Evolutionary conservation across 352 stramenopile genomes (phyloP).

Genomic region (Peronospora farinosa): DNA sequence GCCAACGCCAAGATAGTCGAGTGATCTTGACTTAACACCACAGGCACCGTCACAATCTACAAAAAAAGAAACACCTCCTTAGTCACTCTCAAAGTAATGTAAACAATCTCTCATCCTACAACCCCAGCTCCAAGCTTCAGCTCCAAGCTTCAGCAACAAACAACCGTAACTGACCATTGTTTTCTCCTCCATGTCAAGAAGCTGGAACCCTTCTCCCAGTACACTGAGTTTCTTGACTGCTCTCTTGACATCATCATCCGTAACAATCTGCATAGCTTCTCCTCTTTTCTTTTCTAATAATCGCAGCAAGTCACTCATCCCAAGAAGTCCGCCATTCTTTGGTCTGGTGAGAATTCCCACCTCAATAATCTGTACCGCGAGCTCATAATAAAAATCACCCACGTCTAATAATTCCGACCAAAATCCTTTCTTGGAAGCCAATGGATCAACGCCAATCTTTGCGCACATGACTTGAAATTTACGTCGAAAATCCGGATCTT

Average conservation of each 20-base stretch:
- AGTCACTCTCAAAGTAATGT: not conserved
- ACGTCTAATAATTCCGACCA: constrained; percentile 96
- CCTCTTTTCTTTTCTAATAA: constrained; percentile 67
- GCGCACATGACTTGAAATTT: constrained; percentile 95
- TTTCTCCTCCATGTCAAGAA: constrained; percentile 88
- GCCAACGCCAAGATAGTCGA: constrained; percentile 88
- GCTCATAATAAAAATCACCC: constrained; percentile 99
- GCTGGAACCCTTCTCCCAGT: constrained; percentile 91
- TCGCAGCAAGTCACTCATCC: constrained; percentile 71
- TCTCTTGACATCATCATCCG: constrained; percentile 90
- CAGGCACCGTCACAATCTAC: constrained; percentile 91
- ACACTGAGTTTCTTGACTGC: constrained; percentile 93
- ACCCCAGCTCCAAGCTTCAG: not conserved
- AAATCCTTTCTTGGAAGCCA: constrained; percentile 97
- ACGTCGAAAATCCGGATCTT: constrained; percentile 90
- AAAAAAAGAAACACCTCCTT: not conserved
- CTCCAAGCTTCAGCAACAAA: not conserved
- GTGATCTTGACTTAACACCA: constrained; percentile 93
- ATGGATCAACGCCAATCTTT: constrained; percentile 94
- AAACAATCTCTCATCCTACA: no score
- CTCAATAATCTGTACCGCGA: constrained; percentile 98
- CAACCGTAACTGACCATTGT: constrained; percentile 55
- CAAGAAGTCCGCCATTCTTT: constrained; percentile 80
- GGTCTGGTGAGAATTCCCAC: constrained; percentile 92
- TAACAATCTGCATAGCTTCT: constrained; percentile 65